Evolutionary conservation across 805 yeast species (phyloP), one percentile per base, ranked within the genome.

Genomic region (Cyberlindnera meyerae): DNA sequence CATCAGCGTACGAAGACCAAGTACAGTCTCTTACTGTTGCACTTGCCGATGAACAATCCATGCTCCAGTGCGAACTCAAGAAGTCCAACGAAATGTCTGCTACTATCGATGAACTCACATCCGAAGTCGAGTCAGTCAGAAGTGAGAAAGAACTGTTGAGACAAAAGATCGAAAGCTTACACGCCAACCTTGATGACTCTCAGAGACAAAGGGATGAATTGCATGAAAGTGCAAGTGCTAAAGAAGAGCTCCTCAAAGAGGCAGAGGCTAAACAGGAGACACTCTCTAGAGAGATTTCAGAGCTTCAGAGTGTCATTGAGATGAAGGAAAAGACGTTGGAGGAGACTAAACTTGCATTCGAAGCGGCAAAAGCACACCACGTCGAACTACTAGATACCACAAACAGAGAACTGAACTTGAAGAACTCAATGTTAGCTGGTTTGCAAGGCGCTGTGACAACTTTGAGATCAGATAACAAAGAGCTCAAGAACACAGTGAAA

Each of bases 1-100:
- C 32, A 4, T 11, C 43, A 11, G 47, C 39, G n/a, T 48, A 40
- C 20, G 54, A 49, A 20, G 37, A 36, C 4, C 44, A 47, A 18
- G 53, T 51, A 7, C 34, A 45, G 24, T 30, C 26, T 3, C 30
- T 50, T 3, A 25, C 39, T 6, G 14, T 24, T 4, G 9, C 37
- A 5, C 31, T 46, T 11, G 32, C 34, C 17, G 31, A 35, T 12
- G 36, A 40, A 9, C 14, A 29, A 5, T n/a, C n/a, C n/a, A n/a
- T n/a, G n/a, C n/a, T n/a, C n/a, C n/a, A n/a, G n/a, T n/a, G n/a
- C n/a, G n/a, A n/a, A n/a, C n/a, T n/a, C n/a, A n/a, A n/a, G n/a
- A n/a, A n/a, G n/a, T n/a, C n/a, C n/a, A n/a, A n/a, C n/a, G 48
- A 51, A 34, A 33, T 40, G 11, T 24, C 37, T 16, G 24, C 29